These are phyloP conservation scores for Cutaneotrichosporon sp. DNA, from an alignment of 1,284 basidiomycete genomes.

Conservation along the genomic window DNA sequence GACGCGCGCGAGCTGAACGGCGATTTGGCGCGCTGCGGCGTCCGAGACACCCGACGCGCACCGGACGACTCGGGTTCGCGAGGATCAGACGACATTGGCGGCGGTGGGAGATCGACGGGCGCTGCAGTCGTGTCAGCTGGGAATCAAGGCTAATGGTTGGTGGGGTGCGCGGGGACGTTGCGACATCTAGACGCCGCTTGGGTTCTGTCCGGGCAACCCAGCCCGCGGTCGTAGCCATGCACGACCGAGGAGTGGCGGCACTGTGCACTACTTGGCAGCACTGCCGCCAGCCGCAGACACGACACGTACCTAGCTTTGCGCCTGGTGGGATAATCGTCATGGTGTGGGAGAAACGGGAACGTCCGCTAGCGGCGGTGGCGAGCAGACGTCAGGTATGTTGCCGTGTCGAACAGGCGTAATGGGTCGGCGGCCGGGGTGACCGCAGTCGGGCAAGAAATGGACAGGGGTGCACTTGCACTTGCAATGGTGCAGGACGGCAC, in stretches of 20 bases:
- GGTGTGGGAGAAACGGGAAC: conserved; percentile 1
- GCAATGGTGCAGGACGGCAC: too few species aligned
- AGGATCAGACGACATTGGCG: conserved; percentile 39
- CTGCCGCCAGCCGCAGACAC: too few species aligned
- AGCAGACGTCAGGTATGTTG: background rate
- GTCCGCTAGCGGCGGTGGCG: background rate
- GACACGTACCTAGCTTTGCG: conserved; percentile 37
- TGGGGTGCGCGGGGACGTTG: too few species aligned
- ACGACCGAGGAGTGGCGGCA: too few species aligned
- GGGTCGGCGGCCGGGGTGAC: background rate
- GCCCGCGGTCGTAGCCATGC: too few species aligned
- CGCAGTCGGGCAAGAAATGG: background rate
- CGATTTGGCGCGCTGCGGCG: conserved; percentile 33
- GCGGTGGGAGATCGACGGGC: conserved; percentile 43
- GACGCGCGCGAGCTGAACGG: conserved; percentile 31
- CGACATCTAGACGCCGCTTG: too few species aligned
- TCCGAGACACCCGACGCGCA: conserved; percentile 25
- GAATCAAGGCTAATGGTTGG: too few species aligned
- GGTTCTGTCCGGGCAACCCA: too few species aligned
- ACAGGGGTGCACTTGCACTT: too few species aligned
- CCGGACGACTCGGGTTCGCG: conserved; percentile 37
- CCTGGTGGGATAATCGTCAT: conserved; percentile 39
- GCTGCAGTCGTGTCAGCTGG: conserved; percentile 23
- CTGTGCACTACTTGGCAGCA: too few species aligned
- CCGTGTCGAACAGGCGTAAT: background rate